Conservation (phyloP, 2,329 filamentous ascomycete species). For the Teratosphaeria viscida region DNA sequence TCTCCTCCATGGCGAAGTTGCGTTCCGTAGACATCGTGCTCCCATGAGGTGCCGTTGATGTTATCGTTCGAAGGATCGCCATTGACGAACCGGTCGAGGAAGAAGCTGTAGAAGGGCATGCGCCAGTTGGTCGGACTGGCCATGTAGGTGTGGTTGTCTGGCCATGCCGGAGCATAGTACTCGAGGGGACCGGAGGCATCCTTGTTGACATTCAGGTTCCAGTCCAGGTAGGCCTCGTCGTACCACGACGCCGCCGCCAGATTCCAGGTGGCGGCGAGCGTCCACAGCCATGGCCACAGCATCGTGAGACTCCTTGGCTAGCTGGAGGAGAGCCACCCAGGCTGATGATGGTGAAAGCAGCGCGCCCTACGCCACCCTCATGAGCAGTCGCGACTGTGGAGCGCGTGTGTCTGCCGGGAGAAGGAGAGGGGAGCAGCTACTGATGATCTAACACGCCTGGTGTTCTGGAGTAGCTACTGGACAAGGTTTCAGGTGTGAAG, state of each 20-base stretch:
- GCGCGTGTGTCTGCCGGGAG: background rate
- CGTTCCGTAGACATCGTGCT: constrained; percentile 50
- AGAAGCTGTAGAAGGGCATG: constrained; percentile 55
- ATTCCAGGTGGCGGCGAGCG: constrained; percentile 12
- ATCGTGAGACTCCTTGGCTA: constrained; percentile 9
- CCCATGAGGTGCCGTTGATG: constrained; percentile 47
- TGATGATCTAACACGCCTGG: background rate
- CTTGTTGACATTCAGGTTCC: constrained; percentile 52
- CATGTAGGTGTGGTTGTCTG: constrained; percentile 42
- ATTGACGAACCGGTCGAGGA: constrained; percentile 54
- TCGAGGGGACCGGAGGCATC: constrained; percentile 46
- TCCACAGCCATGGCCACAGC: constrained; percentile 13
- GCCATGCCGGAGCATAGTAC: constrained; percentile 40
- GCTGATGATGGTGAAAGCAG: constrained; percentile 1
- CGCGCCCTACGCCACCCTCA: constrained; percentile 11
- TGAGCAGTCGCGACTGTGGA: background rate
- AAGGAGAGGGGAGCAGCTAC: background rate
- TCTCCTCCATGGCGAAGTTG: constrained; percentile 54
- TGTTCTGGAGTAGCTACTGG: background rate
- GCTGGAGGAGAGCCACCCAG: constrained; percentile 6
- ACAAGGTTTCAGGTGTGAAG: background rate
- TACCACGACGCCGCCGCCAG: constrained; percentile 29
- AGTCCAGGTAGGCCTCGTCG: constrained; percentile 40
- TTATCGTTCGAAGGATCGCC: constrained; percentile 56
- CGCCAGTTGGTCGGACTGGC: constrained; percentile 53